These are phyloP conservation scores for Cenchrus fungigraminus DNA, from an alignment of 176 grass and related monocot species.

Conservation along the genomic window DNA sequence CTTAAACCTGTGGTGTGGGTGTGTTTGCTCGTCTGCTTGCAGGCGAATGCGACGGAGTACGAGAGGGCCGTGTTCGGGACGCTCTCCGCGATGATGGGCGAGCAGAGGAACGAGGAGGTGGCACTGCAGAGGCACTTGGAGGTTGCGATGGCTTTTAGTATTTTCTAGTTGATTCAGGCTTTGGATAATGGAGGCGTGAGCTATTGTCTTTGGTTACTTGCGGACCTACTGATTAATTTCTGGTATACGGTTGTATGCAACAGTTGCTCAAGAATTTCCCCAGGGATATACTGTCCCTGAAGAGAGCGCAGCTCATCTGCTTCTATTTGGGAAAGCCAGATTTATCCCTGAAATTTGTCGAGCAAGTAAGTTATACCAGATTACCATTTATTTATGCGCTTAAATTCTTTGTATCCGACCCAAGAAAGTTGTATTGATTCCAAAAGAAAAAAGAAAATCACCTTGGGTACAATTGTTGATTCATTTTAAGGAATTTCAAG, in stretches of 20 bases:
- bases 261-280: constrained; percentile 69
- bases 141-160: constrained; percentile 30
- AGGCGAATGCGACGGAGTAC: constrained; percentile 59
- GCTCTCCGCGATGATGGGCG: constrained; percentile 51
- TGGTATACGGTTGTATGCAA: not conserved
- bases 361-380: constrained; percentile 46
- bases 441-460: not conserved
- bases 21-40: not conserved
- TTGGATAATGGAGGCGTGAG: not conserved
- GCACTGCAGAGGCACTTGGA: constrained; percentile 52
- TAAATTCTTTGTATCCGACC: not conserved
- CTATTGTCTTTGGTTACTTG: not conserved
- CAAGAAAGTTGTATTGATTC: not conserved
- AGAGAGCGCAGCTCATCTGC: constrained; percentile 59
- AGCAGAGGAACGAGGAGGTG: constrained; percentile 44
- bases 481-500: not conserved
- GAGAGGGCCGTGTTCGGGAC: constrained; percentile 59
- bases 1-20: not conserved
- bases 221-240: not conserved
- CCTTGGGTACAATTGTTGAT: not conserved
- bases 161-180: not conserved
- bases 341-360: constrained; percentile 59
- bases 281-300: constrained; percentile 68
- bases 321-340: constrained; percentile 65
- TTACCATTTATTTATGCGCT: not conserved